Evolutionary conservation across 352 stramenopile species (phyloP).

Genomic region (Pythium sp.): DNA sequence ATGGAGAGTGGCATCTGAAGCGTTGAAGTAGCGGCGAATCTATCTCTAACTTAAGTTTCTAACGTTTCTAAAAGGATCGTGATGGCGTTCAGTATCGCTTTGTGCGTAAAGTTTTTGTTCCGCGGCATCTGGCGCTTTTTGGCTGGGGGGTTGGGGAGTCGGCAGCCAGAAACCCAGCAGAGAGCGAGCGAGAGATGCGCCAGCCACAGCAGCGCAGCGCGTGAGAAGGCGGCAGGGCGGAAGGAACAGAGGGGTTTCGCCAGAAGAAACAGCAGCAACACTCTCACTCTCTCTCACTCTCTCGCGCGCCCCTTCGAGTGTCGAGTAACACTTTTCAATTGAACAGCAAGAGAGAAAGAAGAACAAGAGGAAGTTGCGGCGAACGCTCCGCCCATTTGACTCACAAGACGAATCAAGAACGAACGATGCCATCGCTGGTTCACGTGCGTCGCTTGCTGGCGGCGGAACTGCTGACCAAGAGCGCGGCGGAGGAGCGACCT

Average conservation of each 20-base stretch:
- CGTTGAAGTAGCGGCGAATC: background rate
- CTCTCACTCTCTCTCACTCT: background rate
- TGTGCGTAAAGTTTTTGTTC: slow-evolving; percentile 9
- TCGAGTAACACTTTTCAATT: background rate
- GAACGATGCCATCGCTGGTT: background rate
- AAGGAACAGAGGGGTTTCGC: background rate
- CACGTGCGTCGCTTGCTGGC: background rate
- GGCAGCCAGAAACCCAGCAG: background rate
- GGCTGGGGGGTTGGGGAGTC: background rate
- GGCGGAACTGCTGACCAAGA: slow-evolving; percentile 5
- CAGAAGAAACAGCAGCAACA: background rate
- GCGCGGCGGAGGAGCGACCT: background rate
- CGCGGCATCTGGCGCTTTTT: slow-evolving; percentile 6
- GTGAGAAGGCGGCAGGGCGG: background rate
- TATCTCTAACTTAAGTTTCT: background rate
- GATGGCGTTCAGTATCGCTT: background rate
- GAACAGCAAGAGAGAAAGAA: background rate
- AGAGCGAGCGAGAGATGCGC: background rate
- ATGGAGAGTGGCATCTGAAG: background rate
- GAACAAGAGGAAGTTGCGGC: background rate
- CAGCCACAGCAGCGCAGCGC: background rate
- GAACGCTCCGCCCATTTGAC: background rate
- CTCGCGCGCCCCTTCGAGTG: background rate
- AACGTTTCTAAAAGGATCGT: background rate
- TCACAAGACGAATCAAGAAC: background rate